Conservation (phyloP, 2,329 filamentous ascomycete genomes). For the Fusarium secorum region DNA sequence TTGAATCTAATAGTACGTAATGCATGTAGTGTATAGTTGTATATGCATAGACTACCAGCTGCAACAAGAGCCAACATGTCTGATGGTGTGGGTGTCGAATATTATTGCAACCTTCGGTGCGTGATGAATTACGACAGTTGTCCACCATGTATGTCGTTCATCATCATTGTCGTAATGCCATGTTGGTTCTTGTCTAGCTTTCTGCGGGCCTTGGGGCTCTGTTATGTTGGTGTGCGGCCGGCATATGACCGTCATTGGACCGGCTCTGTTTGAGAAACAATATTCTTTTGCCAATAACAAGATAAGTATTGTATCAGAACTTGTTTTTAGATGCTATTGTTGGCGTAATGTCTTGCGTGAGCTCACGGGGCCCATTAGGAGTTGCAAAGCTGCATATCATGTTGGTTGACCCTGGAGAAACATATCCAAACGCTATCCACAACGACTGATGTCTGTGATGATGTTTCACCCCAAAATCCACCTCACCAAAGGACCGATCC, state of each 20-base stretch:
- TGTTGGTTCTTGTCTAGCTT: constrained; percentile 22
- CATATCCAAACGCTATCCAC: constrained; percentile 18
- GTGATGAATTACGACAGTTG: constrained; percentile 6
- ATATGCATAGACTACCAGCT: constrained; percentile 11
- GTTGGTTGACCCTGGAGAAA: neutral
- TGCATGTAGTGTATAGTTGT: neutral
- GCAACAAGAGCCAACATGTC: constrained; percentile 12
- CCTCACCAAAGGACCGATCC: constrained; percentile 19
- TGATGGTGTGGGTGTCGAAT: neutral
- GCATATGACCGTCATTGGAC: constrained; percentile 26
- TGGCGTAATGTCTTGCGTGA: neutral
- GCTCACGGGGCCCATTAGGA: neutral
- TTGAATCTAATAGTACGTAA: neutral
- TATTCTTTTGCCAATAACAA: constrained; percentile 5
- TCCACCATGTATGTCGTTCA: neutral
- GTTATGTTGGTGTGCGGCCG: constrained; percentile 4
- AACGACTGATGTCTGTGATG: constrained; percentile 12
- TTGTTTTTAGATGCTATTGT: neutral
- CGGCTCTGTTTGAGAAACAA: constrained; percentile 8
- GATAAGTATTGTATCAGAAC: neutral
- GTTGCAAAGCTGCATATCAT: constrained; percentile 1
- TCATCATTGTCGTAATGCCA: constrained; percentile 16
- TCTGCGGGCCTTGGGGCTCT: constrained; percentile 33
- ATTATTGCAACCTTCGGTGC: constrained; percentile 5
- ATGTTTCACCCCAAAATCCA: constrained; percentile 8